Base-by-base conservation (phyloP, 495 filamentous ascomycete species). In the Tuber magnatum region DNA sequence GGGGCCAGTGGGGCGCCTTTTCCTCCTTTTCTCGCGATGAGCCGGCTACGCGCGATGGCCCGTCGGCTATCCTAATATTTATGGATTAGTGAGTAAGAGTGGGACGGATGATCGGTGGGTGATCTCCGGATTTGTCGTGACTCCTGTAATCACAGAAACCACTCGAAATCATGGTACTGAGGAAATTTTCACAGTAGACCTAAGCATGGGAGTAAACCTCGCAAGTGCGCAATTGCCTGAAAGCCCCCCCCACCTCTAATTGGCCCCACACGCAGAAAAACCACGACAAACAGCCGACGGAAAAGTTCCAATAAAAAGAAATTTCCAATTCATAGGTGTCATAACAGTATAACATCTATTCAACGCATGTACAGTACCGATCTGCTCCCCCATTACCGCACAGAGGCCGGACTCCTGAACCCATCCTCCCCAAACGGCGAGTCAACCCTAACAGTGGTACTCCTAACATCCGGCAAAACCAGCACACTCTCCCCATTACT, bases 401-500 rank as follows among this genome's bases (percentile, higher is more conserved):
- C 70, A 40, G 72, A 68, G 72, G 70, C 71, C 12, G 77, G 70
- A 35, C 73, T 80, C 70, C 74, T 76, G 32, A 80, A 79, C 24
- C 73, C 78, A 28, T 76, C 81, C 72, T 75, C 76, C 32, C 72
- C 71, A 74, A 73, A 75, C 73, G 75, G 77, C 32, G 82, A 74
- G 73, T 81, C 76, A 70, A 80, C 78, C 72, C 75, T 80, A 20
- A 82, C 83, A 41, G 73, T 86, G 73, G 84, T 84, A 73, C 88
- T 91, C 70, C 84, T 87, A 70, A 93, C 84, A 84, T 95, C 91
- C 28, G 90, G 88, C 44, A 97, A 84, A 2, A 97, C 93, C 46
- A 90, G 82, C 14, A 97, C 86, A 46, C 89, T 90, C 85, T 96
- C 90, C 4, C 89, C 92, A 73, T 91, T 85, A 78, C 92, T 94